A percentile compares a stretch with the other conserved stretches of the same genome.
Conservation (phyloP, 2,329 filamentous ascomycete species). For the Plectosphaerella sp. region DNA sequence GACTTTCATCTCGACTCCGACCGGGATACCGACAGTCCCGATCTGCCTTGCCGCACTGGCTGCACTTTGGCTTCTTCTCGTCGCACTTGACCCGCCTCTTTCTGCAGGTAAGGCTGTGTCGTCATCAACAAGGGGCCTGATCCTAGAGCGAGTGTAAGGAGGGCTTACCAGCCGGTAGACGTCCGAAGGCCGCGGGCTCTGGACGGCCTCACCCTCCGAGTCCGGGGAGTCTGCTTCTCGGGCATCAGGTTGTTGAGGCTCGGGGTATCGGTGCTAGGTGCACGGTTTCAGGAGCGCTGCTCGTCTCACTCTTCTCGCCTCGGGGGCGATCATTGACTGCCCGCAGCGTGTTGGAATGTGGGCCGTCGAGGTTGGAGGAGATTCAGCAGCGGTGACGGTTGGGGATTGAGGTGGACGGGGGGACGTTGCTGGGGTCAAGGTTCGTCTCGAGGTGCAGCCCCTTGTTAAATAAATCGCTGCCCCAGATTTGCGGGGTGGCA, state of each 20-base stretch:
- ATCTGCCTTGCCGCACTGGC: constrained; percentile 19
- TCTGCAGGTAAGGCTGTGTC: constrained; percentile 26
- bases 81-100: constrained; percentile 28
- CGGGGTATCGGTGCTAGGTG: background rate
- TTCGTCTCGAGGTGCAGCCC: constrained; percentile 6
- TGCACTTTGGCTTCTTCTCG: constrained; percentile 23
- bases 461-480: constrained; percentile 1
- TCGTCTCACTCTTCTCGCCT: no score
- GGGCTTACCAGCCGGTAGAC: constrained; percentile 6
- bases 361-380: background rate
- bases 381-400: background rate
- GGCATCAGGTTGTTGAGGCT: background rate
- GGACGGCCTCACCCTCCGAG: constrained; percentile 6
- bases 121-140: background rate
- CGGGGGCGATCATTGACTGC: background rate
- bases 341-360: background rate
- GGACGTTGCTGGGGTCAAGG: background rate
- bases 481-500: background rate
- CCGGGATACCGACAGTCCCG: constrained; percentile 2
- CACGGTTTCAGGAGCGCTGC: background rate
- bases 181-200: constrained; percentile 6
- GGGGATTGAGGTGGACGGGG: background rate
- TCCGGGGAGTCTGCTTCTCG: background rate
- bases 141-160: background rate
- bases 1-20: no score